These are phyloP conservation scores for Ganoderma lucidum DNA, from an alignment of 1,284 basidiomycete genomes.

Conservation along the genomic window DNA sequence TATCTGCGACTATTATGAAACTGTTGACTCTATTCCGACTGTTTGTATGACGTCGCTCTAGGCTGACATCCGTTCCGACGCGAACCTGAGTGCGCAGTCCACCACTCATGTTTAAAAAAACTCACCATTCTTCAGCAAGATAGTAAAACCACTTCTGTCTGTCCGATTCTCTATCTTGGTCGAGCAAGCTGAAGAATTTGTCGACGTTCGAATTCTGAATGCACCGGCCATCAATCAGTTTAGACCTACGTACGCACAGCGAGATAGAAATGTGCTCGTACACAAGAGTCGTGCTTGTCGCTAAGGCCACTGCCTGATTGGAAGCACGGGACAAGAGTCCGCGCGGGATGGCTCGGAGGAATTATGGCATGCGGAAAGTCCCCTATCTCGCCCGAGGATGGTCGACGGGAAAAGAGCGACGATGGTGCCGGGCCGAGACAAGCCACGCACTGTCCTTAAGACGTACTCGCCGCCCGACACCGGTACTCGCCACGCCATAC, in stretches of 20 bases:
- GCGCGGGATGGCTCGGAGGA: slow-evolving; percentile 38
- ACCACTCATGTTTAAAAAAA: background rate
- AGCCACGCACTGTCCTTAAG: too few species aligned
- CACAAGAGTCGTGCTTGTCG: slow-evolving; percentile 51
- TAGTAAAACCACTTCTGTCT: slow-evolving; percentile 45
- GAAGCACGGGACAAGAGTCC: slow-evolving; percentile 51
- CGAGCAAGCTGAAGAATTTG: slow-evolving; percentile 60
- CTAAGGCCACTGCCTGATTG: slow-evolving; percentile 68
- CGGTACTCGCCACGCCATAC: background rate
- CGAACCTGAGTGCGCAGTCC: background rate
- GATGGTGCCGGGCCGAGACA: background rate
- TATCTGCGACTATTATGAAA: background rate
- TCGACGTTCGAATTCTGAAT: slow-evolving; percentile 67
- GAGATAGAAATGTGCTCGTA: slow-evolving; percentile 49
- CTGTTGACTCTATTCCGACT: background rate
- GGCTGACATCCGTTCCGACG: background rate
- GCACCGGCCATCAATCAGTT: background rate
- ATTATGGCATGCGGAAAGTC: slow-evolving; percentile 35
- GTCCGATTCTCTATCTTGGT: slow-evolving; percentile 52
- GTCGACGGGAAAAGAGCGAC: background rate
- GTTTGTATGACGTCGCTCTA: background rate
- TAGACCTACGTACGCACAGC: background rate
- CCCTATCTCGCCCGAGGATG: slow-evolving; percentile 23
- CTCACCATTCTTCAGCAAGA: background rate
- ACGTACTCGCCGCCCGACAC: too few species aligned